These are phyloP conservation scores for Nicotiana otophora DNA, from an alignment of 257 asterid species.

Conservation along the genomic window DNA sequence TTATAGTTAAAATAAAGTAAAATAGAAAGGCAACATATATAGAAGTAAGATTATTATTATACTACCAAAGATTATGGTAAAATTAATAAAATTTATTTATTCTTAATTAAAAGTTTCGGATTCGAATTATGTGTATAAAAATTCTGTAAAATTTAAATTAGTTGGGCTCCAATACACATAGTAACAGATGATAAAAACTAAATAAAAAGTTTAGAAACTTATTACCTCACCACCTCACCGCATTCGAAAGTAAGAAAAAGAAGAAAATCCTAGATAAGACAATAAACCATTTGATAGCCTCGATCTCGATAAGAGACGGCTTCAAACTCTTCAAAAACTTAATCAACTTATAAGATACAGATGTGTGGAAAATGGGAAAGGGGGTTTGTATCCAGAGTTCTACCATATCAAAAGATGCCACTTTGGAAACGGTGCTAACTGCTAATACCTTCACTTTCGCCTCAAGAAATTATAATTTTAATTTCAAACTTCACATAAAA, in stretches of 20 bases:
- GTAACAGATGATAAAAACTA: no score
- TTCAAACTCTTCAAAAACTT: background rate
- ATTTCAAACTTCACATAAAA: background rate
- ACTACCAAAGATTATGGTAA: no score
- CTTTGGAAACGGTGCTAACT: constrained; percentile 25
- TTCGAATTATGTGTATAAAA: no score
- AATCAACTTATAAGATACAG: background rate
- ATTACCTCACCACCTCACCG: background rate
- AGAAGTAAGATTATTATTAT: background rate
- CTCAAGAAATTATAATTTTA: constrained; percentile 16
- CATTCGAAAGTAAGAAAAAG: background rate
- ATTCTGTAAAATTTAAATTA: no score
- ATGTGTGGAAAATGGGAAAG: constrained; percentile 8
- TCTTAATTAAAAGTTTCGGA: no score
- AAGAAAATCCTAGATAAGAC: background rate
- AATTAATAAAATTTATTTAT: no score
- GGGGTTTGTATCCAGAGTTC: constrained; percentile 5
- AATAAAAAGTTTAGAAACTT: background rate
- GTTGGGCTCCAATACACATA: no score
- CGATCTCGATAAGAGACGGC: background rate
- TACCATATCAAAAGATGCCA: constrained; percentile 15
- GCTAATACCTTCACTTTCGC: constrained; percentile 28
- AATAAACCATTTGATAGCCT: background rate
- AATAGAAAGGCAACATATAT: background rate
- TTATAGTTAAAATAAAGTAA: background rate